Percentiles rank a stretch among this genome's conserved stretches.
Evolutionary conservation across 148 eudicot genomes (phyloP).

Genomic region (Fagopyrum tataricum): DNA sequence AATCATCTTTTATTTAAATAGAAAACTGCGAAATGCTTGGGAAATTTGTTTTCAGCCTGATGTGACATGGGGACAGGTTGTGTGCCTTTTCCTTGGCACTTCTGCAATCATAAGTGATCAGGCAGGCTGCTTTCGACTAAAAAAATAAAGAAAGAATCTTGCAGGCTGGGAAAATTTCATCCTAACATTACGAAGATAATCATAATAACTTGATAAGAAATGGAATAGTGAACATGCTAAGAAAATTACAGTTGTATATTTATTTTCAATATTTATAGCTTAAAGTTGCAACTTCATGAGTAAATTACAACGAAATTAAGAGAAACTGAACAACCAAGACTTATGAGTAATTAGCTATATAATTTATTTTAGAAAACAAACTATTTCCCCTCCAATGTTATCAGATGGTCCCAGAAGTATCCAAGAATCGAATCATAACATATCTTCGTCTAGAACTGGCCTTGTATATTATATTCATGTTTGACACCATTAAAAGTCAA

Average conservation of each 20-base stretch:
- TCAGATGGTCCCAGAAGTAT: not conserved
- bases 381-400: not conserved
- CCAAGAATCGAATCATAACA: not conserved
- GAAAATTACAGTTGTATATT: not conserved
- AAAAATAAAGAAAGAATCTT: not conserved
- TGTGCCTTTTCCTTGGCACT: conserved; percentile 4
- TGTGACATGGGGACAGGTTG: conserved; percentile 9
- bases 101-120: conserved; percentile 1
- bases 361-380: not conserved
- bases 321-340: not conserved
- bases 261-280: not conserved
- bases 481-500: not conserved
- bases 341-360: not conserved
- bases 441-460: not conserved
- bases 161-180: conserved; percentile 3
- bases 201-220: not conserved
- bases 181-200: not conserved
- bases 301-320: not conserved
- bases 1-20: not conserved
- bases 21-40: not conserved
- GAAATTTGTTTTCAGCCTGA: conserved; percentile 1
- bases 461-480: not conserved
- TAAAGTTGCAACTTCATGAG: not conserved
- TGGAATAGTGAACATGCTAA: not conserved
- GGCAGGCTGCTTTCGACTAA: conserved; percentile 6